These are phyloP conservation scores for Dinochytrium kinnereticum DNA, from an alignment of 371 early-diverging fungal genomes.

Conservation along the genomic window DNA sequence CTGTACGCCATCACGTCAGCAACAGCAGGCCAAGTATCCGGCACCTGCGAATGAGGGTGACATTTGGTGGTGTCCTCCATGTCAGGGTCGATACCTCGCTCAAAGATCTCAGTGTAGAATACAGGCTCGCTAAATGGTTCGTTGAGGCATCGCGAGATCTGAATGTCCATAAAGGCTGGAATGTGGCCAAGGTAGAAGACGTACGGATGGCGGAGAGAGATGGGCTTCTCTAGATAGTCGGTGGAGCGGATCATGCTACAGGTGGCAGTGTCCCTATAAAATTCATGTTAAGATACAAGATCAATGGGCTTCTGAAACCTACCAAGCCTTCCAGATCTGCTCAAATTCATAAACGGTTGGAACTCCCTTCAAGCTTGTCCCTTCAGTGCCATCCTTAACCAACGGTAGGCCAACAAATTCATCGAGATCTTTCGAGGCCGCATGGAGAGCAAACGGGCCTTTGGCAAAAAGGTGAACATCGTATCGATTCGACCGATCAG, in stretches of 20 bases:
- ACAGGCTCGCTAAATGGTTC: constrained; percentile 66
- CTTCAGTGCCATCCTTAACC: constrained; percentile 34
- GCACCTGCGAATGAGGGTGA: constrained; percentile 82
- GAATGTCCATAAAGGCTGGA: constrained; percentile 86
- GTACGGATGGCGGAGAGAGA: constrained; percentile 84
- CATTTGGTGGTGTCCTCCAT: constrained; percentile 78
- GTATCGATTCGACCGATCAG: constrained; percentile 66
- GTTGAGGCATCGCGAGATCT: constrained; percentile 65
- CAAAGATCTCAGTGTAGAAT: constrained; percentile 77
- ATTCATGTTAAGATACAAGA: neutral
- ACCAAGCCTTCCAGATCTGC: constrained; percentile 81
- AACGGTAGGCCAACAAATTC: constrained; percentile 10
- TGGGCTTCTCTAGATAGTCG: constrained; percentile 74
- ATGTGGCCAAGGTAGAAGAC: constrained; percentile 92
- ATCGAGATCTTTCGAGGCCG: constrained; percentile 22
- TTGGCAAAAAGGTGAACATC: constrained; percentile 76
- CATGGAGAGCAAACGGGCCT: constrained; percentile 66
- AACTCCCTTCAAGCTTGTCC: constrained; percentile 22
- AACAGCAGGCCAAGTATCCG: constrained; percentile 75
- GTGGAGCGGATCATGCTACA: constrained; percentile 62
- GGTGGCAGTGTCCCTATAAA: constrained; percentile 67
- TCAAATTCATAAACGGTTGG: constrained; percentile 73
- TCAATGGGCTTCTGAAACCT: neutral
- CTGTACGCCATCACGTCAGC: constrained; percentile 70
- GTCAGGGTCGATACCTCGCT: constrained; percentile 93